Percentiles rank a stretch among this genome's conserved stretches.
Conservation (phyloP, 1,139 yeast genomes). For the Candida sanyaensis region DNA sequence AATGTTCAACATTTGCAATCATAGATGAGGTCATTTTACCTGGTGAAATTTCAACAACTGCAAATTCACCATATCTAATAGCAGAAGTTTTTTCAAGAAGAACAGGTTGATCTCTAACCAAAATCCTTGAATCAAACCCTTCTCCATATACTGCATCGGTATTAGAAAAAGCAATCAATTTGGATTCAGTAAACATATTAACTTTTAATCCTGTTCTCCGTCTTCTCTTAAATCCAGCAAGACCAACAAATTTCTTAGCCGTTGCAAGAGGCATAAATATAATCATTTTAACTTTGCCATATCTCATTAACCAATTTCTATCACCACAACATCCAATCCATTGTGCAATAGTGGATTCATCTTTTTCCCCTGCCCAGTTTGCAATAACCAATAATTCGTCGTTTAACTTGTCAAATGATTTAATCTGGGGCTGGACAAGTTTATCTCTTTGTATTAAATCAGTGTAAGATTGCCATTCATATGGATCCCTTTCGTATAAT, state of each 20-base stretch:
- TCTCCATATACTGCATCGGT: slow-evolving; percentile 23
- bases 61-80: slow-evolving; percentile 27
- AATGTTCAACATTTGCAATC: slow-evolving; percentile 68
- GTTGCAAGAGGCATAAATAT: slow-evolving; percentile 60
- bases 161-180: slow-evolving; percentile 50
- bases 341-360: slow-evolving; percentile 75
- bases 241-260: slow-evolving; percentile 62
- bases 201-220: slow-evolving; percentile 60
- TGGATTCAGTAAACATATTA: slow-evolving; percentile 59
- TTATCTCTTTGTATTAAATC: slow-evolving; percentile 45
- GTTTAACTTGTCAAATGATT: slow-evolving; percentile 51
- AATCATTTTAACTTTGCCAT: slow-evolving; percentile 73
- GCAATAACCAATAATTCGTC: slow-evolving; percentile 65
- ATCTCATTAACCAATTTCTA: slow-evolving; percentile 73
- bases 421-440: slow-evolving; percentile 34
- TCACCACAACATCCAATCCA: slow-evolving; percentile 71
- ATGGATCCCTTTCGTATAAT: slow-evolving; percentile 51
- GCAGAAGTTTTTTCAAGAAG: slow-evolving; percentile 25
- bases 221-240: slow-evolving; percentile 46
- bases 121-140: slow-evolving; percentile 39
- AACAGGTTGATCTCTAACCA: slow-evolving; percentile 42
- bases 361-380: slow-evolving; percentile 55
- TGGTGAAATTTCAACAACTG: slow-evolving; percentile 65
- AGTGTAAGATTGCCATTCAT: slow-evolving; percentile 62
- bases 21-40: slow-evolving; percentile 51